phyloP scores from a whole-genome alignment of 306 rosid genomes.

The Casuarina equisetifolia region DNA sequence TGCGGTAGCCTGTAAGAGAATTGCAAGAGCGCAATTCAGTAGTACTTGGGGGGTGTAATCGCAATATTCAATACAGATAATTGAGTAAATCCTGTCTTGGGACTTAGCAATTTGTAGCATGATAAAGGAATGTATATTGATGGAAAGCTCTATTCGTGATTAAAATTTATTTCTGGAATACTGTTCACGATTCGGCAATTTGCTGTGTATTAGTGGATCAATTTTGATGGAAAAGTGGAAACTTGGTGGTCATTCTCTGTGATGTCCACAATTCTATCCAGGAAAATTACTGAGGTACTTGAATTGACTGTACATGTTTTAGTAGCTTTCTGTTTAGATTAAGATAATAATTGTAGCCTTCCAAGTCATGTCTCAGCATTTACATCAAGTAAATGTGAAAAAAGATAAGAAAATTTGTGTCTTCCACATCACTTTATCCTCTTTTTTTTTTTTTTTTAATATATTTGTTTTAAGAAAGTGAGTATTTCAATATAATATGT shows the following conservation, averaged over 20 bases:
- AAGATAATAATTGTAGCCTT: too few species aligned
- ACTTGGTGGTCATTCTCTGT: not conserved
- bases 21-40: constrained; percentile 16
- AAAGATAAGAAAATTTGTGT: too few species aligned
- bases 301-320: not conserved
- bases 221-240: not conserved
- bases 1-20: constrained; percentile 9
- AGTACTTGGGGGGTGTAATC: constrained; percentile 17
- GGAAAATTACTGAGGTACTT: not conserved
- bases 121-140: constrained; percentile 45
- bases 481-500: too few species aligned
- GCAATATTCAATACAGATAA: constrained; percentile 22
- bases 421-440: too few species aligned
- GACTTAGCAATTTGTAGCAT: constrained; percentile 40
- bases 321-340: too few species aligned
- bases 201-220: not conserved
- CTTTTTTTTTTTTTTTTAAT: too few species aligned
- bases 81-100: constrained; percentile 67
- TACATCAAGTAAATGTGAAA: too few species aligned
- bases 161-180: constrained; percentile 5
- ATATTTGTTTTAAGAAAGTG: too few species aligned
- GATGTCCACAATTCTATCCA: not conserved
- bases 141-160: constrained; percentile 8
- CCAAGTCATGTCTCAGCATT: too few species aligned
- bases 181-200: not conserved